Evolutionary conservation across 169 alveolate genomes (phyloP), one percentile per base, ranked within the genome.

Genomic region (Nephromyces sp.): DNA sequence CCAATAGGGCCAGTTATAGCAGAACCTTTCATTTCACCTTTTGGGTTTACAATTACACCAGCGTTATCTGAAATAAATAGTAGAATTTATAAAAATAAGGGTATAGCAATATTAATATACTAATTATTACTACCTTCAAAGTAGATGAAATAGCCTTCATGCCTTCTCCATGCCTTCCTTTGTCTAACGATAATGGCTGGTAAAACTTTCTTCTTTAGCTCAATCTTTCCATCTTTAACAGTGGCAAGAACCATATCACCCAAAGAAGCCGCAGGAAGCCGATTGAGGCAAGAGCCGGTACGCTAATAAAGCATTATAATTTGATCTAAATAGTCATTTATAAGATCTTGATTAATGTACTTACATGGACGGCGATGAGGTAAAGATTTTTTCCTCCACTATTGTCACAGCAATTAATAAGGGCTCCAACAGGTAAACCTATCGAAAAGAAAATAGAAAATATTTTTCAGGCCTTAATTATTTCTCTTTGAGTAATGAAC

Each of bases 1-100:
- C 98, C 99, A 79, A 97, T 98, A 28, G 99, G 99, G 61, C 99
- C 99, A 25, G 98, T 91, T 81, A 97, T 94, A 61, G 98, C 98
- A 1, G 99, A 95, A 65, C 99, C 99, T 85, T 97, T 97, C 99
- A 97, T 97, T 88, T 97, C 99, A 62, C 99, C 99, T 93, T 97
- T 97, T 84, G 96, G 97, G 88, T 95, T 96, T 63, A 93, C 97
- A 78, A 97, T 96, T 68, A 96, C 99, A 53, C 99, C 99, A 33
- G 99, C 99, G 84, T 97, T 97, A 86, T 95, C 98, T 43, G 57
- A 43, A n/a, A 43, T 43, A 43, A 15, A 43, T 15, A 43, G n/a
- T 43, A 43, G 15, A 43, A 15, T 15, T 43, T 15, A n/a, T 15
- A 43, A 43, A 43, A 15, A 43, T 15, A 15, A 15, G 57, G n/a